Conservation (phyloP, 495 filamentous ascomycete species). For the Trichodelitschia bisporula region DNA sequence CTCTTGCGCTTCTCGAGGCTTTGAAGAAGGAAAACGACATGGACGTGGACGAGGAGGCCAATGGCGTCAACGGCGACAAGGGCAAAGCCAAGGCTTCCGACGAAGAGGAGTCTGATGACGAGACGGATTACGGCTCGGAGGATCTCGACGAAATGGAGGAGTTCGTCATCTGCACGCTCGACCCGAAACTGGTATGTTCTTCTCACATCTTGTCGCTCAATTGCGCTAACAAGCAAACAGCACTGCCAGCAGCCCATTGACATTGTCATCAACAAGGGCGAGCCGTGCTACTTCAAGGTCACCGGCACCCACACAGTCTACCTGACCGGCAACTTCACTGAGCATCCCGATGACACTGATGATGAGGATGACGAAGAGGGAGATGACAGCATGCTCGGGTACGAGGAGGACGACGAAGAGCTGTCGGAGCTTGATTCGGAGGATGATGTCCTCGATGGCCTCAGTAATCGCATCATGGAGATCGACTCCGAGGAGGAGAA, state of each 20-base stretch:
- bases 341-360: conserved; percentile 27
- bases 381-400: conserved; percentile 30
- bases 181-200: conserved; percentile 44
- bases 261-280: conserved; percentile 63
- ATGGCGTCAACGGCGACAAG: conserved; percentile 44
- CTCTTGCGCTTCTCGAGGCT: conserved; percentile 27
- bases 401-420: conserved; percentile 37
- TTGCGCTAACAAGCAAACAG: conserved; percentile 24
- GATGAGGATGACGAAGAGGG: conserved; percentile 25
- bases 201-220: not conserved
- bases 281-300: conserved; percentile 76
- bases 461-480: conserved; percentile 65
- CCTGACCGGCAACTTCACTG: conserved; percentile 87
- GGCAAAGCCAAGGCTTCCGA: conserved; percentile 54
- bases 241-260: conserved; percentile 89
- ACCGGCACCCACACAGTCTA: conserved; percentile 71
- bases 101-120: conserved; percentile 26
- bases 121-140: conserved; percentile 33
- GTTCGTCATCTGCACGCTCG: conserved; percentile 81
- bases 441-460: conserved; percentile 54
- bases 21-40: conserved; percentile 31
- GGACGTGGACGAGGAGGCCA: conserved; percentile 35
- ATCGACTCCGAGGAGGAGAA: conserved; percentile 62
- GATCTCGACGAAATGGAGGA: conserved; percentile 55
- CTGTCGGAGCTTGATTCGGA: conserved; percentile 56